These are phyloP conservation scores for Skeletonema potamos DNA, from an alignment of 108 stramenopile species.

Conservation along the genomic window DNA sequence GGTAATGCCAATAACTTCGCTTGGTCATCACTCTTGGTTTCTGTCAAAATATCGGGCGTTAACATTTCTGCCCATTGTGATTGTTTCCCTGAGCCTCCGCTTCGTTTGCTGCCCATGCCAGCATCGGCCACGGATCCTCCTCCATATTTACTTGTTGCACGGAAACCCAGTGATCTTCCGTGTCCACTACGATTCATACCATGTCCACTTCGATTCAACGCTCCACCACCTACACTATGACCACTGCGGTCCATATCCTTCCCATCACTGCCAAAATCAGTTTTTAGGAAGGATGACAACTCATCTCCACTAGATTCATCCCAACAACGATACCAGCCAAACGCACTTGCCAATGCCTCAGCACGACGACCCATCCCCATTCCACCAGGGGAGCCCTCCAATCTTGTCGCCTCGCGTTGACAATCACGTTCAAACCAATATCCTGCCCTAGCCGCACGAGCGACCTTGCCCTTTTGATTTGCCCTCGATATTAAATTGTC, in stretches of 20 bases:
- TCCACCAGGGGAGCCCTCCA: slow-evolving; percentile 47
- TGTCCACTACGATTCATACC: slow-evolving; percentile 72
- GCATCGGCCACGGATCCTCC: slow-evolving; percentile 35
- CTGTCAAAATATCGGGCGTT: slow-evolving; percentile 66
- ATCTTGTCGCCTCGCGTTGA: slow-evolving; percentile 65
- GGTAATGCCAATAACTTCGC: slow-evolving; percentile 68
- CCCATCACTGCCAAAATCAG: slow-evolving; percentile 40
- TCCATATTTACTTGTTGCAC: slow-evolving; percentile 52
- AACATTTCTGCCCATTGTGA: slow-evolving; percentile 73
- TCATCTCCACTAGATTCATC: slow-evolving; percentile 73
- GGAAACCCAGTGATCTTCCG: slow-evolving; percentile 74
- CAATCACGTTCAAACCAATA: slow-evolving; percentile 89
- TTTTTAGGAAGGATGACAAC: slow-evolving; percentile 34
- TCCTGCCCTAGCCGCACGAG: slow-evolving; percentile 70
- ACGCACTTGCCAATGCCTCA: slow-evolving; percentile 82
- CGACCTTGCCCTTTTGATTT: slow-evolving; percentile 71
- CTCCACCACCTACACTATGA: slow-evolving; percentile 37
- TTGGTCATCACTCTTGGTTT: slow-evolving; percentile 77
- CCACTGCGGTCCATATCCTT: slow-evolving; percentile 48
- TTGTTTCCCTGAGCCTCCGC: slow-evolving; percentile 31
- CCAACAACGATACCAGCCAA: slow-evolving; percentile 94
- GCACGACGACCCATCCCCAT: slow-evolving; percentile 79
- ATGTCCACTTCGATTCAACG: slow-evolving; percentile 47
- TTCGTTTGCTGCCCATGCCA: slow-evolving; percentile 35
- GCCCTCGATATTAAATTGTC: slow-evolving; percentile 82